Percentiles rank a stretch among this genome's conserved stretches.
phyloP scores from a whole-genome alignment of 2,329 filamentous ascomycete species.

The Zalaria obscura region DNA sequence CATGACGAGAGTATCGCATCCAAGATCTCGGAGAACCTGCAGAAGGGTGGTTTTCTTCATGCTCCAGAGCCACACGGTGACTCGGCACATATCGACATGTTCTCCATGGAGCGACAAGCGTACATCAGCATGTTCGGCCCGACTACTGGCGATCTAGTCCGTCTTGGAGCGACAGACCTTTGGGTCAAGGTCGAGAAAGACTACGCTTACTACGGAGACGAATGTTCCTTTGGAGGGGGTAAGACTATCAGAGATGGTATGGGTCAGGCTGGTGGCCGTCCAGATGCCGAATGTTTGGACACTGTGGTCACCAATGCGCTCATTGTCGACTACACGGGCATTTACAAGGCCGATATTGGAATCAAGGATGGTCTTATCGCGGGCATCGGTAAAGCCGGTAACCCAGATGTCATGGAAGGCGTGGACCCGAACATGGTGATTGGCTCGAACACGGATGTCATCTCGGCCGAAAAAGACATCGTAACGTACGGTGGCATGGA shows the following conservation, averaged over 20 bases:
- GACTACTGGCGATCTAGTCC: constrained; percentile 73
- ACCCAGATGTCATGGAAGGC: constrained; percentile 92
- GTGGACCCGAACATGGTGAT: constrained; percentile 67
- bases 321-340: constrained; percentile 80
- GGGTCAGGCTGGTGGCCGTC: constrained; percentile 74
- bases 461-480: constrained; percentile 82
- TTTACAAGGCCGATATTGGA: constrained; percentile 94
- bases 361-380: constrained; percentile 78
- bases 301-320: constrained; percentile 81
- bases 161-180: constrained; percentile 70
- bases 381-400: constrained; percentile 86
- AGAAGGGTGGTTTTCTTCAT: constrained; percentile 66
- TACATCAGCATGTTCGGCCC: constrained; percentile 89
- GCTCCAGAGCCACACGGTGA: constrained; percentile 49
- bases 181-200: constrained; percentile 88
- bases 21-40: constrained; percentile 53
- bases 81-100: constrained; percentile 42
- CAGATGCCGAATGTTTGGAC: constrained; percentile 61
- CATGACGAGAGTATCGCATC: constrained; percentile 46
- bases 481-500: constrained; percentile 84
- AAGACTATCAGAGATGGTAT: constrained; percentile 92
- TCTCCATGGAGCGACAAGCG: constrained; percentile 59
- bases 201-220: constrained; percentile 72
- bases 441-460: constrained; percentile 79
- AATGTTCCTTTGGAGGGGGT: constrained; percentile 89